A percentile compares a stretch with the other conserved stretches of the same genome.
These are phyloP conservation scores for Beta corolliflora DNA, from an alignment of 179 eudicot genomes.

Conservation along the genomic window DNA sequence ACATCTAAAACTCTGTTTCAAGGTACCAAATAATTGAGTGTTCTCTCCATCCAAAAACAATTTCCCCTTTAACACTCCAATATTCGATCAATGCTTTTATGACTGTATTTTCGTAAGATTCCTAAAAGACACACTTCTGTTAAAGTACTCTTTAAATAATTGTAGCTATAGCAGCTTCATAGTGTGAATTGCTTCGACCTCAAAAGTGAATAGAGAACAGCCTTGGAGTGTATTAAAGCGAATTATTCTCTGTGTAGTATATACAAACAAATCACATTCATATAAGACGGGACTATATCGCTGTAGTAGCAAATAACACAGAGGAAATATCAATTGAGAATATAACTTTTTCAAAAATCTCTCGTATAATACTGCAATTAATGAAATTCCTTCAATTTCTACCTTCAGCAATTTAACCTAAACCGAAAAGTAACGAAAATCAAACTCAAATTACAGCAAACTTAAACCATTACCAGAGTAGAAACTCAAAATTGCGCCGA, in stretches of 20 bases:
- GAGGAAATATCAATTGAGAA: neutral
- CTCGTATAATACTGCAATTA: neutral
- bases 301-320: neutral
- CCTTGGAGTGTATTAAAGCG: neutral
- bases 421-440: neutral
- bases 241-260: neutral
- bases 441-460: constrained; percentile 9
- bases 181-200: neutral
- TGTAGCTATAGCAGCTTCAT: too few species aligned
- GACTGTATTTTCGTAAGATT: neutral
- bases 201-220: neutral
- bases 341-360: neutral
- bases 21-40: too few species aligned
- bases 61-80: neutral
- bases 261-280: neutral
- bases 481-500: neutral
- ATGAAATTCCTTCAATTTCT: neutral
- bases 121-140: neutral
- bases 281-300: neutral
- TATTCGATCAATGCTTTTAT: neutral
- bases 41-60: neutral
- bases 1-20: neutral
- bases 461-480: neutral
- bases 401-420: neutral
- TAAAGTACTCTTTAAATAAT: too few species aligned